Evolutionary conservation across 768 basidiomycete genomes (phyloP).

Genomic region (Tulasnella sp.): DNA sequence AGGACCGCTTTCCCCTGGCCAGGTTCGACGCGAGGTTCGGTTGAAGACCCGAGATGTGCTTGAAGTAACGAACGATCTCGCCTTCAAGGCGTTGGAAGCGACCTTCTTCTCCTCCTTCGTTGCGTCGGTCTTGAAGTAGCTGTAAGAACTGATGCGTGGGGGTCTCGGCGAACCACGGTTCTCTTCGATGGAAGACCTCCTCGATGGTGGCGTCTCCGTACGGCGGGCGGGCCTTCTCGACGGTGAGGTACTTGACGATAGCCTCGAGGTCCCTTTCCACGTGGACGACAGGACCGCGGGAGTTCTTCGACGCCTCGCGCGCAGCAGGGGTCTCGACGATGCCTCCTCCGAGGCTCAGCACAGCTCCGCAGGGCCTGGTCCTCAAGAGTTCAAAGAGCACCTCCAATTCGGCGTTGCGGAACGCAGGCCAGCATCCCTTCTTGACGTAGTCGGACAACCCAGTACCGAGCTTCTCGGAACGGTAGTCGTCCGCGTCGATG

Average conservation of each 20-base stretch:
- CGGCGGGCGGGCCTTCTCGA: conserved; percentile 68
- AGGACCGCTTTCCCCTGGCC: conserved; percentile 47
- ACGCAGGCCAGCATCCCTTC: conserved; percentile 78
- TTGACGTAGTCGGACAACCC: conserved; percentile 67
- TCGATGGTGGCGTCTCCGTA: conserved; percentile 68
- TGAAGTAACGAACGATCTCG: conserved; percentile 82
- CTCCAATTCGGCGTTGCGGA: conserved; percentile 67
- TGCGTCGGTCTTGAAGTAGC: conserved; percentile 35
- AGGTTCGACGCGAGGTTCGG: conserved; percentile 54
- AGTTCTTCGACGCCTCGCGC: conserved; percentile 52
- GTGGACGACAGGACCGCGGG: conserved; percentile 68
- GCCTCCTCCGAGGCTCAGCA: conserved; percentile 89
- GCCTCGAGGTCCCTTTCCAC: conserved; percentile 71
- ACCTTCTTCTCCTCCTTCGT: not conserved
- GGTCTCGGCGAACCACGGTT: conserved; percentile 79
- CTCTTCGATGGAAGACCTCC: conserved; percentile 74
- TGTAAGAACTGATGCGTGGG: conserved; percentile 75
- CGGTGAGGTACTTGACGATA: conserved; percentile 67
- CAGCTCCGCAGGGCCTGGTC: conserved; percentile 43
- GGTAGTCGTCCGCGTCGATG: conserved; percentile 77
- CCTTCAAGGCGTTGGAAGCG: not conserved
- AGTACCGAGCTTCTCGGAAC: conserved; percentile 49
- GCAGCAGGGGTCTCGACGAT: conserved; percentile 79
- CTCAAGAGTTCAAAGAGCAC: conserved; percentile 57
- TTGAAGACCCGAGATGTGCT: conserved; percentile 62